Conservation (phyloP, 441 rosid genomes). For the Raphanus hybrid region DNA sequence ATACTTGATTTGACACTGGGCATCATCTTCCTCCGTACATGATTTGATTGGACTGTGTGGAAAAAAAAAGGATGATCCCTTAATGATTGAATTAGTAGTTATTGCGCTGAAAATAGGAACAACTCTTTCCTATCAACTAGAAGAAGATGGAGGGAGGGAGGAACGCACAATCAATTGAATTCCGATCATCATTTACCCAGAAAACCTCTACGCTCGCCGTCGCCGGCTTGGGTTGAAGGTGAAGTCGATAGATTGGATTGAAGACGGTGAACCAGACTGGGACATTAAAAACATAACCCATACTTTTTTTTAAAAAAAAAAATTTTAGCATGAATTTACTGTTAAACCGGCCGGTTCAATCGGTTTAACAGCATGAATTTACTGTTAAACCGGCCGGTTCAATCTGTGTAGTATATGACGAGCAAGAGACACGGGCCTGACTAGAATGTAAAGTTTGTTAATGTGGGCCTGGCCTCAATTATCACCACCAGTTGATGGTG, state of each 20-base stretch:
- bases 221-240: background rate
- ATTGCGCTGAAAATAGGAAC: background rate
- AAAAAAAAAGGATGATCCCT: background rate
- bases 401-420: background rate
- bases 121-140: too few species aligned
- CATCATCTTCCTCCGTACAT: background rate
- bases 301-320: too few species aligned
- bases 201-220: background rate
- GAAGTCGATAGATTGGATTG: background rate
- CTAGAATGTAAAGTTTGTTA: too few species aligned
- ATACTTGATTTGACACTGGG: background rate
- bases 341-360: too few species aligned
- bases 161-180: too few species aligned
- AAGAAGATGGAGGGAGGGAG: too few species aligned
- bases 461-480: too few species aligned
- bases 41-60: background rate
- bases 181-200: too few species aligned
- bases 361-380: too few species aligned
- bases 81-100: background rate
- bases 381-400: background rate
- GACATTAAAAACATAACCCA: background rate
- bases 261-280: background rate
- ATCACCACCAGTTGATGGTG: too few species aligned
- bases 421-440: background rate
- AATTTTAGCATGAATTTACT: too few species aligned